Evolutionary conservation across 139 green algal genomes (phyloP), one percentile per base, ranked within the genome.

Genomic region (Tetraselmis chui): DNA sequence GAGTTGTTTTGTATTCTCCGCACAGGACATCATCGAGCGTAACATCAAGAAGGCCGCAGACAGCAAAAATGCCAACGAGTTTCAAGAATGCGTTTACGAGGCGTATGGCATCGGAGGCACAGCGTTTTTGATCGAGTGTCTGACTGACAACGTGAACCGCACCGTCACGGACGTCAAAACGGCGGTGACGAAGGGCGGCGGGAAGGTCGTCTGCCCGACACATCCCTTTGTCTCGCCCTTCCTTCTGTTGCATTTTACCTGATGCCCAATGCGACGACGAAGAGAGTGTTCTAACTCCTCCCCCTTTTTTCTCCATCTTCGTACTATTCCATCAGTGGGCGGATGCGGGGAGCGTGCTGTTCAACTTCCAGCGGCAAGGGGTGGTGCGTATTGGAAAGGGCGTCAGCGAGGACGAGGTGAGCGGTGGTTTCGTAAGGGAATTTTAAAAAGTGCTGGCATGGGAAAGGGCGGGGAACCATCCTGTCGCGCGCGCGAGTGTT

Each of bases 81-180:
- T 90, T 84, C 81, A 88, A 32, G 93, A 98, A 80, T 96, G 30
- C 1, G 78, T 77, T 45, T 92, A 93, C 58, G 85, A 90, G 74
- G 86, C 85, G 0, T 87, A 88, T 76, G 89, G 88, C 0, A 86
- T 90, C 26, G 92, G 92, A 2, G 95, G 95, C 59, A 95, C 93
- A 26, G 95, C 94, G 2, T 95, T 98, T 59, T 83, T 98, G 5
- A 88, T 96, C 27, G 93, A 97, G 75, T 94, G 87, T 76, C 86
- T 98, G 0, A 98, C 94, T 2, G 95, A 98, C 90, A 98, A 98
- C 84, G 83, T 96, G 28, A 97, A 97, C 83, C 89, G 95, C 23
- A 86, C 2, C 79, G 78, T n/a, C 77, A 85, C 79, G 23, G 84
- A 93, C 31, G 89, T 95, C 26, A 91, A 93, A 58, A 78, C 85